A percentile compares a stretch with the other conserved stretches of the same genome.
These are phyloP conservation scores for Alternaria conjuncta DNA, from an alignment of 2,329 filamentous ascomycete species.

Conservation along the genomic window DNA sequence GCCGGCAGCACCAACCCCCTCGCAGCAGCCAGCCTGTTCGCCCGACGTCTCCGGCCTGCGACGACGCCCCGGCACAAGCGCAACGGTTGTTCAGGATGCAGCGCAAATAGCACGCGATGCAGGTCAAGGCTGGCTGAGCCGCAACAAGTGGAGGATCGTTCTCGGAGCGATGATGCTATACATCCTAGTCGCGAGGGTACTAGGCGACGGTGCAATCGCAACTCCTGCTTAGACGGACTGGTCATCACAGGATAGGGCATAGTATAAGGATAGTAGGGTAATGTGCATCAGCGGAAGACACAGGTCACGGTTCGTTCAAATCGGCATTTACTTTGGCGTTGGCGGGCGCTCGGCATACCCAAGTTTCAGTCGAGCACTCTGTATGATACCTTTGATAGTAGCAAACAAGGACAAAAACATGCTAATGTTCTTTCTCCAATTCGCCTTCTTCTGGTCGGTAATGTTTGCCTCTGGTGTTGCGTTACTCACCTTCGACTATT, in stretches of 20 bases:
- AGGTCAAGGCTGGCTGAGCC: slow-evolving; percentile 80
- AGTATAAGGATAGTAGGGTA: neutral
- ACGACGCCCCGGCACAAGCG: slow-evolving; percentile 66
- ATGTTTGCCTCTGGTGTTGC: neutral
- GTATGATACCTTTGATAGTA: neutral
- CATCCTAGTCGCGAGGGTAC: slow-evolving; percentile 77
- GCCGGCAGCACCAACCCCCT: slow-evolving; percentile 55
- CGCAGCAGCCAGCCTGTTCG: slow-evolving; percentile 61
- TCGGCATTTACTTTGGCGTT: slow-evolving; percentile 14
- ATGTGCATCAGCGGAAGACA: neutral
- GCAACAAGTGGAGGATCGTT: slow-evolving; percentile 78
- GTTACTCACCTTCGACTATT: neutral
- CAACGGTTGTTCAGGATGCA: slow-evolving; percentile 77
- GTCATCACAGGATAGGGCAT: neutral
- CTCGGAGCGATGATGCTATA: slow-evolving; percentile 78
- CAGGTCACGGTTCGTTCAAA: neutral
- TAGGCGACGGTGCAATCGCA: slow-evolving; percentile 59
- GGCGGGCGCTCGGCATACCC: slow-evolving; percentile 15
- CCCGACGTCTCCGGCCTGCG: slow-evolving; percentile 68
- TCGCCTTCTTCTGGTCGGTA: neutral
- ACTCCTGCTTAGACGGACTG: slow-evolving; percentile 7
- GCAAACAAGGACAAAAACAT: neutral
- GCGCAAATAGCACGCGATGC: slow-evolving; percentile 75
- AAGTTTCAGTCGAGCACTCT: neutral
- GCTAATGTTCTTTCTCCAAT: neutral